Conservation (phyloP, 2,329 filamentous ascomycete genomes). For the Phialemoniopsis sp. region DNA sequence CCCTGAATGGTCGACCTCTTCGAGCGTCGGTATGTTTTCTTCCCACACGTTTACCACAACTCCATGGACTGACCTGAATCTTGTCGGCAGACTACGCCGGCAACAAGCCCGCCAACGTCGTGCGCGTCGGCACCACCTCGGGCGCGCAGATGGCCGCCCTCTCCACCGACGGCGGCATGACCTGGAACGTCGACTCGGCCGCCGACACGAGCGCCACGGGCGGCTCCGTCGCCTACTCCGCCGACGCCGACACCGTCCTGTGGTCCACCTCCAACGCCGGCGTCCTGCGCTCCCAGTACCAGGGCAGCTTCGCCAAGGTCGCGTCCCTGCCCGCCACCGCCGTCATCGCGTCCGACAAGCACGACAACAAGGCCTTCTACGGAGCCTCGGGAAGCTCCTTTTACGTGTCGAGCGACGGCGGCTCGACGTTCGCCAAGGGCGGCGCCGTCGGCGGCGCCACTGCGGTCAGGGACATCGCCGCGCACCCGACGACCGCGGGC, state of each 20-base stretch:
- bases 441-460: slow-evolving; percentile 32
- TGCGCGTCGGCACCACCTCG: slow-evolving; percentile 42
- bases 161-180: slow-evolving; percentile 44
- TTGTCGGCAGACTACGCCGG: slow-evolving; percentile 36
- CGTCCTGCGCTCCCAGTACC: slow-evolving; percentile 35
- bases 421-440: slow-evolving; percentile 35
- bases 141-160: slow-evolving; percentile 40
- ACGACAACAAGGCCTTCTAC: slow-evolving; percentile 48
- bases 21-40: slow-evolving; percentile 28
- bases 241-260: slow-evolving; percentile 42
- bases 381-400: slow-evolving; percentile 39
- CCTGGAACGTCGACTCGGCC: slow-evolving; percentile 42
- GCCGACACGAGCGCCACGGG: slow-evolving; percentile 36
- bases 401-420: slow-evolving; percentile 47
- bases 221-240: slow-evolving; percentile 45
- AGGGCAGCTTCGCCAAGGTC: slow-evolving; percentile 38
- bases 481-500: slow-evolving; percentile 52
- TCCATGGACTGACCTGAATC: slow-evolving; percentile 1
- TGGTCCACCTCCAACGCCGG: slow-evolving; percentile 38
- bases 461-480: slow-evolving; percentile 50
- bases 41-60: background rate
- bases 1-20: slow-evolving; percentile 40
- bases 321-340: slow-evolving; percentile 38
- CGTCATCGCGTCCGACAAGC: slow-evolving; percentile 50
- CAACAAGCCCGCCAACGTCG: slow-evolving; percentile 37